Percentiles rank a stretch among this genome's conserved stretches.
Evolutionary conservation across 768 basidiomycete species (phyloP).

Genomic region (Xerocomellus amylosporus): DNA sequence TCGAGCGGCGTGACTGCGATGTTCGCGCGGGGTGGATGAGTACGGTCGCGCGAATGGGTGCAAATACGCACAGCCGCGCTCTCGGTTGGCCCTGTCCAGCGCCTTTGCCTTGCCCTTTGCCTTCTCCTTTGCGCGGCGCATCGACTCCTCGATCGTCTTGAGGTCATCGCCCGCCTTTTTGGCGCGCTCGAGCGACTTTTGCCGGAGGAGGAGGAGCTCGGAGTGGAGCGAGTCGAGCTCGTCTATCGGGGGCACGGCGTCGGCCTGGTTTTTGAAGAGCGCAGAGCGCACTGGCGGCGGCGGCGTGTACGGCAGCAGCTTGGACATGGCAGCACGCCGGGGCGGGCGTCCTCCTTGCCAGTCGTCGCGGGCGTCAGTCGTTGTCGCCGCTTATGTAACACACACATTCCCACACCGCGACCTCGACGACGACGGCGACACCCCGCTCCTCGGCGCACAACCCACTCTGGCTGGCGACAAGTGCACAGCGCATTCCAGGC

Average conservation of each 20-base stretch:
- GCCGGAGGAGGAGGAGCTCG: conserved; percentile 56
- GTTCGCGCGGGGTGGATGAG: conserved; percentile 12
- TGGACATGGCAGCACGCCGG: conserved; percentile 50
- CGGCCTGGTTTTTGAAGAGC: conserved; percentile 61
- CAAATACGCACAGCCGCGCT: conserved; percentile 68
- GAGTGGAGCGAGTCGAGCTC: conserved; percentile 65
- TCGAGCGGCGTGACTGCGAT: conserved; percentile 48
- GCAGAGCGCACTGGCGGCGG: conserved; percentile 53
- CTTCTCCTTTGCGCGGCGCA: conserved; percentile 73
- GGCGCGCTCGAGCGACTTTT: conserved; percentile 56
- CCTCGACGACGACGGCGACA: conserved; percentile 13
- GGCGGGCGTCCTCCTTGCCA: too few species aligned
- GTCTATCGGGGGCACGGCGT: conserved; percentile 65
- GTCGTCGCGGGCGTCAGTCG: too few species aligned
- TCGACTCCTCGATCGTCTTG: conserved; percentile 69
- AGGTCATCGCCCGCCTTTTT: conserved; percentile 78
- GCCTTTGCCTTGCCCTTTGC: conserved; percentile 69
- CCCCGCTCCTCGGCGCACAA: conserved; percentile 42
- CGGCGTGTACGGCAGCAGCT: conserved; percentile 47
- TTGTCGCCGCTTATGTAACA: conserved; percentile 30
- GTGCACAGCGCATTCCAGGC: conserved; percentile 25
- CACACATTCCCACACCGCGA: conserved; percentile 16
- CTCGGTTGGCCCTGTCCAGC: conserved; percentile 69
- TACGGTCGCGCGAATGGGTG: conserved; percentile 1
- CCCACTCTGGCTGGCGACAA: conserved; percentile 46